Percentiles rank a stretch among this genome's conserved stretches.
Evolutionary conservation across 345 rosid genomes (phyloP).

Genomic region (Pelargonium nanum): DNA sequence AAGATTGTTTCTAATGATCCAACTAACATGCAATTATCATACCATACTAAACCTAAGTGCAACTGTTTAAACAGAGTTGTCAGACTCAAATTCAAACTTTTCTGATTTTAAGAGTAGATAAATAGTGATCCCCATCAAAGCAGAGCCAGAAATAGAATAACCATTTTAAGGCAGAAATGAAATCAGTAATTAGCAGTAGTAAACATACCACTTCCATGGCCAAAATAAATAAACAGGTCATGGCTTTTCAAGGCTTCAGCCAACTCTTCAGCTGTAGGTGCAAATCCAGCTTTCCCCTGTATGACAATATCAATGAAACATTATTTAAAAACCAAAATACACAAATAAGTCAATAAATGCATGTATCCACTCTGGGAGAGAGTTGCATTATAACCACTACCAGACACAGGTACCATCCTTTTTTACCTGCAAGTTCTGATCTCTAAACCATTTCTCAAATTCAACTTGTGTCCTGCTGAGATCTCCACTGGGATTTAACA

Average conservation of each 20-base stretch:
- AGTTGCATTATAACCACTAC: background rate
- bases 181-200: too few species aligned
- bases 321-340: slow-evolving; percentile 1
- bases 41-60: too few species aligned
- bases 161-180: too few species aligned
- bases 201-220: slow-evolving; percentile 88
- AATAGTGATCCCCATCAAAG: too few species aligned
- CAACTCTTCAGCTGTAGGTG: slow-evolving; percentile 58
- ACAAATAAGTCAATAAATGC: background rate
- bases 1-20: background rate
- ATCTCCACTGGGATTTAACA: slow-evolving; percentile 87
- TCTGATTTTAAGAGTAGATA: too few species aligned
- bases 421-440: slow-evolving; percentile 68
- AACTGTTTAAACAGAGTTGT: too few species aligned
- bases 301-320: background rate
- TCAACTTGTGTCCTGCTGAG: slow-evolving; percentile 45
- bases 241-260: slow-evolving; percentile 59
- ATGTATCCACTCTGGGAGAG: too few species aligned
- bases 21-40: too few species aligned
- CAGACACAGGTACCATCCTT: background rate
- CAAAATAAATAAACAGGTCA: slow-evolving; percentile 83
- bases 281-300: slow-evolving; percentile 84
- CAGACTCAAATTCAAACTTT: too few species aligned
- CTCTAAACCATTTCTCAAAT: slow-evolving; percentile 80
- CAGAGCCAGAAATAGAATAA: too few species aligned